These are phyloP conservation scores for Apiotrichum domesticum DNA, from an alignment of 1,284 basidiomycete species.

Conservation along the genomic window DNA sequence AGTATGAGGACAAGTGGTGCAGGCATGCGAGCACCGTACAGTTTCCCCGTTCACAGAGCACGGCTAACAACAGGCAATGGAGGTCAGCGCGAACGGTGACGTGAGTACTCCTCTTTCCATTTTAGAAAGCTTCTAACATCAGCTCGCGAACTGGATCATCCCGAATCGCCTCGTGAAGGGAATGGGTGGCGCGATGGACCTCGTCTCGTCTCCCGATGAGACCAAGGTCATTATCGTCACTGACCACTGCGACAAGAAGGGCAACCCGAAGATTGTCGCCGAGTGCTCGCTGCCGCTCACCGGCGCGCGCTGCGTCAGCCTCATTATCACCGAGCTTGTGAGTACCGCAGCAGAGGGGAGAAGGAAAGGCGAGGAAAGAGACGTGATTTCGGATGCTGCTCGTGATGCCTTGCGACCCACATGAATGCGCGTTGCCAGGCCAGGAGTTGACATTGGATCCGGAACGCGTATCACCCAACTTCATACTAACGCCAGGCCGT, in stretches of 20 bases:
- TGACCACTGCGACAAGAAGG: slow-evolving; percentile 72
- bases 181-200: slow-evolving; percentile 94
- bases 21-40: too few species aligned
- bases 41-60: too few species aligned
- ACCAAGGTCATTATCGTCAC: slow-evolving; percentile 51
- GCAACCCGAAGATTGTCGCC: slow-evolving; percentile 77
- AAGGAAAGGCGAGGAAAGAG: too few species aligned
- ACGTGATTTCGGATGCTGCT: too few species aligned
- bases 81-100: slow-evolving; percentile 76
- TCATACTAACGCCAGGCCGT: slow-evolving; percentile 50
- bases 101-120: too few species aligned
- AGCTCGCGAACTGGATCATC: slow-evolving; percentile 96
- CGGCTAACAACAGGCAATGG: slow-evolving; percentile 57
- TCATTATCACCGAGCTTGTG: slow-evolving; percentile 80
- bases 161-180: slow-evolving; percentile 86
- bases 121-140: slow-evolving; percentile 35
- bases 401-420: too few species aligned
- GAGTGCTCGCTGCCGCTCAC: slow-evolving; percentile 81
- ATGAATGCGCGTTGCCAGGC: too few species aligned
- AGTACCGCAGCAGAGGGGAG: neutral
- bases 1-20: neutral
- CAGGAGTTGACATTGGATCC: too few species aligned
- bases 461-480: too few species aligned
- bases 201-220: slow-evolving; percentile 85
- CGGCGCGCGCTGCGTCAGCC: slow-evolving; percentile 74